A percentile compares a stretch with the other conserved stretches of the same genome.
These are phyloP conservation scores for Saccharomycopsis fibuligera DNA, from an alignment of 805 yeast species.

Conservation along the genomic window DNA sequence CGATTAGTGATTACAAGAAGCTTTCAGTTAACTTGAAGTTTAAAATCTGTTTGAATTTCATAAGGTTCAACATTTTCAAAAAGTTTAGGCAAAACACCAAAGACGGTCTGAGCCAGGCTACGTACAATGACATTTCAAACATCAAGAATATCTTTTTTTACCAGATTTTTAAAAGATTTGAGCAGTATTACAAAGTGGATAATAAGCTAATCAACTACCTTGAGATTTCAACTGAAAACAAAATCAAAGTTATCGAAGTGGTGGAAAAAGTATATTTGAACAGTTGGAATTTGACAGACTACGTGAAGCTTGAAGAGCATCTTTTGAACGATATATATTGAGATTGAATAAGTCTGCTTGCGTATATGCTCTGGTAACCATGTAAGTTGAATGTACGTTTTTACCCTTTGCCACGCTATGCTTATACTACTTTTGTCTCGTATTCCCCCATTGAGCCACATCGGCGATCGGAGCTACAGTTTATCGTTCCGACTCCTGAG, in stretches of 20 bases:
- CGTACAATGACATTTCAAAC: conserved; percentile 1
- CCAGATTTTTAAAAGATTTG: conserved; percentile 18
- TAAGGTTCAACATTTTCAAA: conserved; percentile 14
- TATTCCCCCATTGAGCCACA: too few relatives aligned
- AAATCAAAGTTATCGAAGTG: conserved; percentile 9
- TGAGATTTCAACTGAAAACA: conserved; percentile 3
- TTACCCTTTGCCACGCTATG: too few relatives aligned
- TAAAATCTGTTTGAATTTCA: conserved; percentile 18
- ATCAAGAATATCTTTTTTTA: conserved; percentile 12
- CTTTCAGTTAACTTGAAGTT: conserved; percentile 15
- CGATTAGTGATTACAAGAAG: conserved; percentile 10
- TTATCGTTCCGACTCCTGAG: too few relatives aligned
- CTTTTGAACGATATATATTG: conserved; percentile 2
- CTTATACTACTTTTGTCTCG: too few relatives aligned
- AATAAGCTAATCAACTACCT: conserved; percentile 2
- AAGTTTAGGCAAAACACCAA: neutral
- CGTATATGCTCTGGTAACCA: too few relatives aligned
- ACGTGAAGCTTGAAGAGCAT: conserved; percentile 4
- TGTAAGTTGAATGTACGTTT: too few relatives aligned
- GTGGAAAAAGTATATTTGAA: conserved; percentile 19
- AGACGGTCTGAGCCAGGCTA: neutral
- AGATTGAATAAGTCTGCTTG: too few relatives aligned
- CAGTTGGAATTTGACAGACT: conserved; percentile 8
- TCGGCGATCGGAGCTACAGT: too few relatives aligned
- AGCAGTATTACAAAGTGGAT: conserved; percentile 9